Evolutionary conservation across 108 stramenopile genomes (phyloP), one percentile per base, ranked within the genome.

Genomic region (Skeletonema menzelii): DNA sequence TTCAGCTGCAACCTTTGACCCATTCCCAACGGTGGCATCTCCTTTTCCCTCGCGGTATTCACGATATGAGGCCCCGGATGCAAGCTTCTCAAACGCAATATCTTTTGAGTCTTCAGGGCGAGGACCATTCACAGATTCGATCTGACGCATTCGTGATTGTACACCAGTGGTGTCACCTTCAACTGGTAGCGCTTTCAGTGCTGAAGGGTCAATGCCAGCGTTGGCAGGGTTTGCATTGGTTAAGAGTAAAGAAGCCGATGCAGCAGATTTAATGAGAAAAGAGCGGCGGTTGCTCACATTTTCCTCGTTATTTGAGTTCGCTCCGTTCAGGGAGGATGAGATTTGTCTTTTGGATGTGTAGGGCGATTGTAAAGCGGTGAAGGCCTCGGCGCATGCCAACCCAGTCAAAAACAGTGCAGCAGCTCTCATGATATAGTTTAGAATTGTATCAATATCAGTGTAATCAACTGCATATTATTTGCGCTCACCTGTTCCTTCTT

Each of bases 41-140:
- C 88, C 88, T 46, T 82, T 87, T 27, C 90, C 87, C 65, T 88
- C 85, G 19, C 88, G 78, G 60, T 86, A 89, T 67, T 89, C 88
- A 27, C 91, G 82, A 62, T 81, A 91, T 7, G 67, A 68, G 0
- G 84, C 90, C 11, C 87, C 90, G 8, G 79, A 82, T 24, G 87
- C 72, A 1, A 91, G 70, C 22, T 75, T 67, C 40, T 76, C 80
- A 58, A 84, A 91, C 13, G 87, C 84, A 38, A 87, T 77, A 22
- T 91, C 83, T 40, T 77, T 74, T 5, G 74, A 42, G 44, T 81
- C 80, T 61, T 91, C 85, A 4, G 82, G 75, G 28, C 86, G 83
- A 1, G 85, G 90, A 28, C 75, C 79, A 70, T 78, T 76, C 40
- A 67, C 59, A 20, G 68, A 38, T 59, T 82, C 84, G 42, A 91